These are phyloP conservation scores for Paspalum notatum DNA, from an alignment of 176 grass and related monocot species.

Conservation along the genomic window DNA sequence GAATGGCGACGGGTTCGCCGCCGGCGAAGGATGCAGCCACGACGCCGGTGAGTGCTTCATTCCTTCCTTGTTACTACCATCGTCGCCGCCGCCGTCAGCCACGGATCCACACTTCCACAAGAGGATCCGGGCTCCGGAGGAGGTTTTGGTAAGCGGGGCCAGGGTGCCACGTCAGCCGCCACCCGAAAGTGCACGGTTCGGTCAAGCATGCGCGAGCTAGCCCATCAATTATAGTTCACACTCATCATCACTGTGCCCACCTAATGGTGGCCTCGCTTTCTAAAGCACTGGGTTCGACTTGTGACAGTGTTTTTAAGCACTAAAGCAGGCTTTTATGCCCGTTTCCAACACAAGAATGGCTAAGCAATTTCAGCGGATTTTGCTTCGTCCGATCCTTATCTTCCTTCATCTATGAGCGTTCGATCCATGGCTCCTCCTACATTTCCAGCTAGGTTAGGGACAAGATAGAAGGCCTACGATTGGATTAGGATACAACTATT, in stretches of 20 bases:
- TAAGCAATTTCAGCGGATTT: no score
- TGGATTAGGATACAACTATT: no score
- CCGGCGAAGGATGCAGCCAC: conserved; percentile 51
- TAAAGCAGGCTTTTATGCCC: no score
- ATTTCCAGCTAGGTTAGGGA: no score
- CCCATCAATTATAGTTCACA: conserved; percentile 28
- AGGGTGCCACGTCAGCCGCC: neutral
- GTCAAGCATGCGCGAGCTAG: conserved; percentile 10
- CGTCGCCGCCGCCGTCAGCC: no score
- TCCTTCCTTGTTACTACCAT: neutral
- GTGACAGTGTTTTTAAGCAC: neutral
- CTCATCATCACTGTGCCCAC: conserved; percentile 1
- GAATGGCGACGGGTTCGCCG: conserved; percentile 58
- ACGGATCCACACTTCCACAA: neutral
- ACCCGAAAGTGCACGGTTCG: neutral
- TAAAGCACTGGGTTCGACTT: neutral
- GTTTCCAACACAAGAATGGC: neutral
- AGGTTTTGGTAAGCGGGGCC: neutral
- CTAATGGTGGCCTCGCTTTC: neutral
- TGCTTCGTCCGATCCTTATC: no score
- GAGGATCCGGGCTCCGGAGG: neutral
- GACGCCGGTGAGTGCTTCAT: conserved; percentile 3
- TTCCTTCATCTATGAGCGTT: no score
- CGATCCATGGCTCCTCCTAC: no score
- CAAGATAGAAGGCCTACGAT: no score